Evolutionary conservation across 768 basidiomycete species (phyloP), one percentile per base, ranked within the genome.

Genomic region (Calocybe cyanea): DNA sequence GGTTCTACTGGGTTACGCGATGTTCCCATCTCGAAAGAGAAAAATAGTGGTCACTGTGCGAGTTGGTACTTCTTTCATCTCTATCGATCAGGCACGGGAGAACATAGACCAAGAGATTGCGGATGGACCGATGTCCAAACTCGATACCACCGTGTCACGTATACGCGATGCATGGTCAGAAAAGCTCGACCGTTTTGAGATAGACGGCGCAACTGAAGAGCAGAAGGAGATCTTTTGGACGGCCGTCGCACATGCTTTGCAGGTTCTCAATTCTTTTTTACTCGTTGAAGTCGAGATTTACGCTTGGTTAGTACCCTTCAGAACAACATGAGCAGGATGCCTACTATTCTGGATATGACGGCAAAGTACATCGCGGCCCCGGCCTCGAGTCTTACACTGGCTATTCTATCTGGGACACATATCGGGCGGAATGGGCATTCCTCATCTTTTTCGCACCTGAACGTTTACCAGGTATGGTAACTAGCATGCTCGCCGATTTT

Each of bases 381-480:
- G 60, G 55, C 5, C 80, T 83, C 14, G 65, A 68, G n/a, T 87
- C 85, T 0, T 90, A 90, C 54, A 86, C 81, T 0, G 87, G 87
- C 0, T 90, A 90, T 57, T 87, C 86, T 0, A 86, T 81, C 49
- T 87, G 86, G 86, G 87, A 92, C 55, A 89, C 81, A 0, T 92
- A 76, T 61, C 80, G 88, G 10, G 87, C 88, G 0, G 76, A 77
- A 44, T 90, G 87, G 81, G 84, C 83, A 0, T 87, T 85, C 80
- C 76, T 83, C 36, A 83, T 91, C 33, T 67, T 91, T 1, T 73
- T 90, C 13, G 81, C 82, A 0, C 87, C 90, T 0, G 87, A 92
- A 54, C 70, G 85, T n/a, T 66, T 90, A 8, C 75, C 83, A 0
- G 83, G 75, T 0, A 87, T 91, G 81, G 71, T 92, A 2, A 75